Conservation (phyloP, 208 protist genomes). For the Trypanosoma mega region DNA sequence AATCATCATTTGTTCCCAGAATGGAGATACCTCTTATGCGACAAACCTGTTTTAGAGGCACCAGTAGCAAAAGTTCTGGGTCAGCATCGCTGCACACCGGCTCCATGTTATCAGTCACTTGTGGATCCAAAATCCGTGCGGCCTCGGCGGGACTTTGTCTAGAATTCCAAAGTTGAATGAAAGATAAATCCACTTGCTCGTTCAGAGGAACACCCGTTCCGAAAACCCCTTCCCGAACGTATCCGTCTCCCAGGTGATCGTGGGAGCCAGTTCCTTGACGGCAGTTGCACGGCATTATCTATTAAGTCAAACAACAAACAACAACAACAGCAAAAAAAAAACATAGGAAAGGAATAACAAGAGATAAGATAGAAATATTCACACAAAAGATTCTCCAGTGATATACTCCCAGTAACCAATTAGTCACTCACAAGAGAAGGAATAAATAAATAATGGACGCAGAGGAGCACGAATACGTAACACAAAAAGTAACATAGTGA, state of each 20-base stretch:
- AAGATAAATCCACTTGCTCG: constrained; percentile 48
- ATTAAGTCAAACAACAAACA: not conserved
- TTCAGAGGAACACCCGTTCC: constrained; percentile 67
- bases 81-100: constrained; percentile 82
- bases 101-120: constrained; percentile 42
- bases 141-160: constrained; percentile 44
- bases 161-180: constrained; percentile 76
- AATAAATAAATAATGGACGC: constrained; percentile 11
- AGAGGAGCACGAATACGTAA: constrained; percentile 1
- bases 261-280: constrained; percentile 67
- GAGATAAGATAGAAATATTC: not conserved
- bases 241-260: constrained; percentile 72
- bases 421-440: not conserved
- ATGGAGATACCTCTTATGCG: constrained; percentile 68
- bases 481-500: constrained; percentile 7
- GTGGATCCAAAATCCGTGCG: constrained; percentile 52
- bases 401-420: constrained; percentile 23
- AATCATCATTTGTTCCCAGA: constrained; percentile 47
- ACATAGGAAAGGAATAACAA: constrained; percentile 6
- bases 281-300: constrained; percentile 84
- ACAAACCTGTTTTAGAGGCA: constrained; percentile 65
- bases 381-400: constrained; percentile 3
- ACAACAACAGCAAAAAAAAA: not conserved
- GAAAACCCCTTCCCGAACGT: constrained; percentile 62
- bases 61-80: constrained; percentile 69